Conservation (phyloP, 345 rosid species). For the Anastatica hierochuntica region DNA sequence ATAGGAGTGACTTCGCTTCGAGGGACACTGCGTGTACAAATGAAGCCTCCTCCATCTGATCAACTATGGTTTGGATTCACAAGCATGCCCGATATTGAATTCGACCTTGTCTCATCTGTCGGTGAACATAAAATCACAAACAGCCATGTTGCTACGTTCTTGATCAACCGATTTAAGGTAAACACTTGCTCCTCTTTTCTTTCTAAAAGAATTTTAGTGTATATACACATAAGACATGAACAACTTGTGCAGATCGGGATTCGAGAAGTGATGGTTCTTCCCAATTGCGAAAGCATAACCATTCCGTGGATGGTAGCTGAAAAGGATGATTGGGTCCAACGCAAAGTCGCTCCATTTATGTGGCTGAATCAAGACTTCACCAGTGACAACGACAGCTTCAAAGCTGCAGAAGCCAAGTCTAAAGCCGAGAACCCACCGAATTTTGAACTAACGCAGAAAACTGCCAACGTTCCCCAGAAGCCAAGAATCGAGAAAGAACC, state of each 20-base stretch:
- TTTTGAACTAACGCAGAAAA: conserved; percentile 25
- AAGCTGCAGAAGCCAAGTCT: conserved; percentile 30
- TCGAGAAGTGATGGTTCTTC: conserved; percentile 74
- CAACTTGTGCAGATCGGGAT: conserved; percentile 44
- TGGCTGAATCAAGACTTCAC: conserved; percentile 68
- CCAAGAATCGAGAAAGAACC: conserved; percentile 10
- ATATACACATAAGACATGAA: neutral
- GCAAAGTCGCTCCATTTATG: conserved; percentile 68
- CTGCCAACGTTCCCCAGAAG: conserved; percentile 19
- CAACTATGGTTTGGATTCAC: conserved; percentile 89
- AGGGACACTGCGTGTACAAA: conserved; percentile 64
- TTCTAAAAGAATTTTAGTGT: neutral
- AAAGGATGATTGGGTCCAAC: conserved; percentile 79
- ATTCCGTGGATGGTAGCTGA: conserved; percentile 88
- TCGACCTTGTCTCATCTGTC: conserved; percentile 60
- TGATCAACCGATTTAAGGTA: conserved; percentile 84
- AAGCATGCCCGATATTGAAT: conserved; percentile 81
- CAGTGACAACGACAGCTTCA: conserved; percentile 23
- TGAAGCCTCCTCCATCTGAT: conserved; percentile 99
- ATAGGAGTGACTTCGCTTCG: conserved; percentile 67
- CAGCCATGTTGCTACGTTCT: conserved; percentile 52
- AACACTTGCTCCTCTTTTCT: neutral
- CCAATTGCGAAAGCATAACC: conserved; percentile 69
- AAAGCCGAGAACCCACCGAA: conserved; percentile 25
- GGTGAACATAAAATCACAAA: conserved; percentile 83